Evolutionary conservation across 129 eudicot genomes (phyloP), one percentile per base, ranked within the genome.

Genomic region (Ambrosia trifida): DNA sequence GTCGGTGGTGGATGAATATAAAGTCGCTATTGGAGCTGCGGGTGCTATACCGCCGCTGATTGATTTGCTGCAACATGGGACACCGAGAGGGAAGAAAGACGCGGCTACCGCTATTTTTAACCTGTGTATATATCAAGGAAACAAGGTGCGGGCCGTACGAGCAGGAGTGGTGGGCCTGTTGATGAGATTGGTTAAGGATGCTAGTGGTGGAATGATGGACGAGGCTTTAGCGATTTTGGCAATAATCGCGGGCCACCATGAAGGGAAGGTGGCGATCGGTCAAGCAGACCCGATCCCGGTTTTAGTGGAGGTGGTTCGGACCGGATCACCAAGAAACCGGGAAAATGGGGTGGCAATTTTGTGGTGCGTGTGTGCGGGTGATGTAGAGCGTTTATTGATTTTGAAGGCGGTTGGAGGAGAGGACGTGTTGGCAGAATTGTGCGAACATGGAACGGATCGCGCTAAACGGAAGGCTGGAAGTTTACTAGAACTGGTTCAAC

Each of bases 81-180:
- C 91, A 11, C 97, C 97, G 0, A 75, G 97, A 41, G 97, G 97
- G 43, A 90, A 85, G 52, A 90, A 90, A 40, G 97, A 90, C 43
- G 97, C 97, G 0, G 97, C 97, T 35, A 90, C 97, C 0, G 97
- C 95, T 41, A 90, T 90, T 31, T 90, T 90, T 64, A 87, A 85
- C 80, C 95, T 90, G 11, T 87, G 86, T 6, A 87, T 87, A 11
- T 88, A 88, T 64, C 90, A 88, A 57, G 98, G 96, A 63, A 91
- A 91, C 69, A 91, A 92, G 67, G 98, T 87, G 54, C 76, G 98
- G 30, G 98, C 98, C 1, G 95, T 92, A 5, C 65, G 98, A 68
- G 94, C 95, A 19, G 96, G 96, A 11, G 83, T 92, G 38, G 96
- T 92, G 64, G 45, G 52, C 3, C 96, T 90, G 0, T 76, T 92